Conservation (phyloP, 2,329 filamentous ascomycete genomes). For the Beauveria scarabaeidicola region DNA sequence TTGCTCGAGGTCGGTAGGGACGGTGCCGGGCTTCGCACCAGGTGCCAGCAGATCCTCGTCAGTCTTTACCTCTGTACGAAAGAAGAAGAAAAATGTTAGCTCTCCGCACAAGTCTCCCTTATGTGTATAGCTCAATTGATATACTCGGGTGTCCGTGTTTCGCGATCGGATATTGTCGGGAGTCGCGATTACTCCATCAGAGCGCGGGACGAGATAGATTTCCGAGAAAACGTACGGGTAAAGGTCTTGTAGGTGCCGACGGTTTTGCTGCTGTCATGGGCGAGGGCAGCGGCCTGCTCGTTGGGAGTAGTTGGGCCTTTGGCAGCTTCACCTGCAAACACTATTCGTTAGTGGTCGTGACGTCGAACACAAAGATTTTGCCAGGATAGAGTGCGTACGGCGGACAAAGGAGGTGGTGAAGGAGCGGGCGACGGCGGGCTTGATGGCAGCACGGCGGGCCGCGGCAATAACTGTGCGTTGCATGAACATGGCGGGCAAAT, state of each 20-base stretch:
- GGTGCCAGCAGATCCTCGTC: constrained; percentile 78
- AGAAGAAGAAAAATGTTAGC: constrained; percentile 16
- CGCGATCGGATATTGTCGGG: constrained; percentile 6
- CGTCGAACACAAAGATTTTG: constrained; percentile 1
- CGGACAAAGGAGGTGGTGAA: constrained; percentile 53
- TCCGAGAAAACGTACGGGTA: constrained; percentile 34
- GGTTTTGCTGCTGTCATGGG: constrained; percentile 35
- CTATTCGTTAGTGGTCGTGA: neutral
- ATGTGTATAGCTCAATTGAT: neutral
- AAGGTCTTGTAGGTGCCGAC: constrained; percentile 37
- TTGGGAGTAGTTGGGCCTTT: constrained; percentile 26
- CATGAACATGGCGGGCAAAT: constrained; percentile 45
- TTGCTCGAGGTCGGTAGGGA: constrained; percentile 93
- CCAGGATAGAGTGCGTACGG: constrained; percentile 37
- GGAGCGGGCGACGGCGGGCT: constrained; percentile 46
- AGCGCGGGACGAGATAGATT: neutral
- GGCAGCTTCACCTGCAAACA: constrained; percentile 28
- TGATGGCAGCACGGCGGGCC: constrained; percentile 50
- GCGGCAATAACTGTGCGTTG: constrained; percentile 53
- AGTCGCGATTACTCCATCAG: neutral
- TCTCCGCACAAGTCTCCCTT: neutral
- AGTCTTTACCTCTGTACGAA: constrained; percentile 63
- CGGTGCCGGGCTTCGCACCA: constrained; percentile 70
- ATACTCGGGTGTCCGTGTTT: neutral
- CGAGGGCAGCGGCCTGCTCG: constrained; percentile 28